Conservation (phyloP, 2,329 filamentous ascomycete genomes). For the Canariomyces notabilis region DNA sequence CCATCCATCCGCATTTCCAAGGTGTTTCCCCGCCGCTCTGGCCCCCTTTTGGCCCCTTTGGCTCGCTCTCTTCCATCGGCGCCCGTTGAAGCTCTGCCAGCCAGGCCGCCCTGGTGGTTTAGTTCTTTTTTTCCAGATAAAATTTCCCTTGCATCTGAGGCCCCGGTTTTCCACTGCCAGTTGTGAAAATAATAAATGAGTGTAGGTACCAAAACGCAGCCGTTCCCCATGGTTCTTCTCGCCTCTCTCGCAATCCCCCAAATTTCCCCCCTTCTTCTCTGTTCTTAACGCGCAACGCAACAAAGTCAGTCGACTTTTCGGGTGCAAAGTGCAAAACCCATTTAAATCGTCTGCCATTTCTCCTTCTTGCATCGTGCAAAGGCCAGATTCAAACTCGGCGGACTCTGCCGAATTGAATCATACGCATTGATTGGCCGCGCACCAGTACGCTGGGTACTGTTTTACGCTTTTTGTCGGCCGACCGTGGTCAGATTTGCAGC, state of each 20-base stretch:
- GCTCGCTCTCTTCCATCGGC: background rate
- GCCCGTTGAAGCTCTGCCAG: background rate
- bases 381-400: constrained; percentile 32
- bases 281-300: constrained; percentile 33
- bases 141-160: constrained; percentile 34
- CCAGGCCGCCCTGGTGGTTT: constrained; percentile 23
- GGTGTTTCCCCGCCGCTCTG: background rate
- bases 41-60: too few relatives aligned
- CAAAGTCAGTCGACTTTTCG: constrained; percentile 27
- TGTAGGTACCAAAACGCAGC: constrained; percentile 46
- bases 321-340: constrained; percentile 31
- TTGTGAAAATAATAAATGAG: constrained; percentile 42
- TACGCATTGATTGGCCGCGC: constrained; percentile 19
- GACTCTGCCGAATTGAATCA: constrained; percentile 29
- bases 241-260: constrained; percentile 34
- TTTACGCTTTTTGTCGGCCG: constrained; percentile 7
- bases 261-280: constrained; percentile 31
- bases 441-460: constrained; percentile 21
- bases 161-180: constrained; percentile 45
- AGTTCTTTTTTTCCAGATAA: constrained; percentile 25
- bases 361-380: constrained; percentile 32
- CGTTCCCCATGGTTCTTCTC: constrained; percentile 39
- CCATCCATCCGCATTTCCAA: background rate
- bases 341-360: constrained; percentile 31
- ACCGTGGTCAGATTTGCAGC: constrained; percentile 15